Evolutionary conservation across 2,329 filamentous ascomycete species (phyloP).

Genomic region (Geosmithia morbida): DNA sequence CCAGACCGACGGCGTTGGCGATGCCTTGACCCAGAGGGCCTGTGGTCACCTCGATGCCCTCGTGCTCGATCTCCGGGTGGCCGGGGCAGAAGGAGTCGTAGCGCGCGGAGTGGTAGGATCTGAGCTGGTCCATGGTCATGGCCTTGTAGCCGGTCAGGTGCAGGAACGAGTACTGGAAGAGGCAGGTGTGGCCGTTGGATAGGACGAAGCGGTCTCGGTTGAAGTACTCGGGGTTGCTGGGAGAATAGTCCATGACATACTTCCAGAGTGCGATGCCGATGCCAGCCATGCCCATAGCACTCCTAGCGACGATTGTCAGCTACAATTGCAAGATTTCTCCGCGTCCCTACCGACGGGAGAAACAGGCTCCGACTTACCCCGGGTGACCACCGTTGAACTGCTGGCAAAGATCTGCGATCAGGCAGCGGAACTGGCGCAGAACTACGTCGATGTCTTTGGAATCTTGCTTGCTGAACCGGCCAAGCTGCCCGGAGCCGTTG

Average conservation of each 20-base stretch:
- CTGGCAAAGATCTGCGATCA: slow-evolving; percentile 55
- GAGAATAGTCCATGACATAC: slow-evolving; percentile 46
- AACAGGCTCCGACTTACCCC: slow-evolving; percentile 27
- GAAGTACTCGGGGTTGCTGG: slow-evolving; percentile 39
- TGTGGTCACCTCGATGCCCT: slow-evolving; percentile 44
- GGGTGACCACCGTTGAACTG: slow-evolving; percentile 58
- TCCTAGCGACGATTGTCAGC: slow-evolving; percentile 6
- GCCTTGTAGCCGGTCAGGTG: slow-evolving; percentile 36
- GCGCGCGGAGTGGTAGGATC: slow-evolving; percentile 31
- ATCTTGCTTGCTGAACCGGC: slow-evolving; percentile 1
- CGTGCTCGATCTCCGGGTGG: slow-evolving; percentile 42
- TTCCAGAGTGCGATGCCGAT: slow-evolving; percentile 47
- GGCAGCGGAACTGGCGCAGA: slow-evolving; percentile 42
- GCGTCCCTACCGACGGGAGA: not conserved
- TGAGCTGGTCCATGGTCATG: slow-evolving; percentile 43
- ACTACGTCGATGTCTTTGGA: slow-evolving; percentile 26
- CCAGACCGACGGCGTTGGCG: slow-evolving; percentile 45
- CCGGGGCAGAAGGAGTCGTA: slow-evolving; percentile 36
- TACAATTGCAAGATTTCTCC: not conserved
- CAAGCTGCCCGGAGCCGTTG: not conserved
- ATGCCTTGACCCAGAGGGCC: slow-evolving; percentile 44
- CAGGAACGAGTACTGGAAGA: slow-evolving; percentile 38
- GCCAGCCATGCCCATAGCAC: slow-evolving; percentile 44
- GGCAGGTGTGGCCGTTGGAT: slow-evolving; percentile 42
- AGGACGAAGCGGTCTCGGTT: slow-evolving; percentile 49